phyloP scores from a whole-genome alignment of 106 monocot species.

The Hemerocallis citrina region DNA sequence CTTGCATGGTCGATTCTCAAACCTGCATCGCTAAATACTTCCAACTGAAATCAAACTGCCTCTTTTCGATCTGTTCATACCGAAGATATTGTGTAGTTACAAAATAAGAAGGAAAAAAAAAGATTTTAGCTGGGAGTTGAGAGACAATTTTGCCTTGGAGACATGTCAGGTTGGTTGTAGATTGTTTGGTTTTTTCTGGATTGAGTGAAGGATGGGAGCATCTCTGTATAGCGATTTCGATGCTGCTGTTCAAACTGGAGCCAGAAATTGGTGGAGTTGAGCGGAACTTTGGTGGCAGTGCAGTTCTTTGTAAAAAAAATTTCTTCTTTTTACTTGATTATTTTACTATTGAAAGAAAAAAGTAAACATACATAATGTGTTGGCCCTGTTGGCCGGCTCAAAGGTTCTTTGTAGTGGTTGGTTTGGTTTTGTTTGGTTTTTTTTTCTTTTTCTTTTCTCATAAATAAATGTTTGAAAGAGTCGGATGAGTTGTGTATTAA shows the following conservation, averaged over 20 bases:
- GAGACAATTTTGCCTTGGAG: not conserved
- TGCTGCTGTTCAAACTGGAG: not conserved
- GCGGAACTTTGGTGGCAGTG: not conserved
- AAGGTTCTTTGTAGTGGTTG: conserved; percentile 5
- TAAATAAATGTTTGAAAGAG: not conserved
- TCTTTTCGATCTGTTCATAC: conserved; percentile 1
- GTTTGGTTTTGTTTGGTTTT: not conserved
- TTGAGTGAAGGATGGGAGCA: not conserved
- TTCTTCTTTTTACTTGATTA: not conserved
- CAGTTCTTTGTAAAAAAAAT: not conserved
- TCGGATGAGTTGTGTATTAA: not conserved
- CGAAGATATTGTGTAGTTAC: conserved; percentile 2
- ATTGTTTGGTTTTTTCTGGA: conserved; percentile 2
- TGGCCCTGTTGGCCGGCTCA: not conserved
- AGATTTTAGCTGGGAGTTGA: not conserved
- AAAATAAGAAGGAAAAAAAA: conserved; percentile 3
- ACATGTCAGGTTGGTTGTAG: conserved; percentile 3
- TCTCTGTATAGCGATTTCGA: conserved; percentile 17
- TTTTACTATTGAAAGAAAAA: conserved; percentile 3
- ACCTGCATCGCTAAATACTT: conserved; percentile 10
- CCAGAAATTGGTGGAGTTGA: conserved; percentile 4
- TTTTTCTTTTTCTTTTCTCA: not conserved
- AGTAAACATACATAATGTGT: conserved; percentile 2
- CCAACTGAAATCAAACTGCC: conserved; percentile 15
- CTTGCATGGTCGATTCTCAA: not conserved